Conservation (phyloP, 352 stramenopile species). For the Phytopythium aichiense region DNA sequence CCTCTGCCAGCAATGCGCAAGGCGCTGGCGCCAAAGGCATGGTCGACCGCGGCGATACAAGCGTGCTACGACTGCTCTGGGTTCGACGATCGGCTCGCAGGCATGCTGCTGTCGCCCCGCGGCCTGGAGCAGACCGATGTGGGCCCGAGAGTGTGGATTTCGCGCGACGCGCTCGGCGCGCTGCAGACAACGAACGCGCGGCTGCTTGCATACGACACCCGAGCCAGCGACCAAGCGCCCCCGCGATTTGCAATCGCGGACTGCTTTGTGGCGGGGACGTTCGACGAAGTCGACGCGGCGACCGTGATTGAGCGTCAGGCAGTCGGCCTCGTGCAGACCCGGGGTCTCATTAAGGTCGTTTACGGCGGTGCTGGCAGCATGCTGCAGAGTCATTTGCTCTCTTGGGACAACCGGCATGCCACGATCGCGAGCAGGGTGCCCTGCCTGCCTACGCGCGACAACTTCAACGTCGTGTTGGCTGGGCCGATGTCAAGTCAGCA, state of each 20-base stretch:
- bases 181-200: background rate
- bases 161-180: background rate
- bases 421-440: no score
- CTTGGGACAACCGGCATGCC: no score
- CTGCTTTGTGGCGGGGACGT: background rate
- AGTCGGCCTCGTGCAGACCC: background rate
- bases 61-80: background rate
- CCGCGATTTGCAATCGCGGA: background rate
- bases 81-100: background rate
- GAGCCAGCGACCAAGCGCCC: no score
- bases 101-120: background rate
- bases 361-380: no score
- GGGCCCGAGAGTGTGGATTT: background rate
- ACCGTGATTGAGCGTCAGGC: background rate
- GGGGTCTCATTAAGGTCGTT: background rate
- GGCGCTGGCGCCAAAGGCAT: background rate
- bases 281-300: background rate
- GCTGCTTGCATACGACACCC: no score
- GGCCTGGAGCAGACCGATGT: background rate
- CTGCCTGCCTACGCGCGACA: no score
- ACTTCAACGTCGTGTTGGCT: no score
- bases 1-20: no score
- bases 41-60: background rate
- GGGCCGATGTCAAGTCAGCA: no score
- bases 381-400: no score